Percentiles rank a stretch among this genome's conserved stretches.
Evolutionary conservation across 192 early-diverging fungal species (phyloP).

Genomic region (Entomortierella chlamydospora): DNA sequence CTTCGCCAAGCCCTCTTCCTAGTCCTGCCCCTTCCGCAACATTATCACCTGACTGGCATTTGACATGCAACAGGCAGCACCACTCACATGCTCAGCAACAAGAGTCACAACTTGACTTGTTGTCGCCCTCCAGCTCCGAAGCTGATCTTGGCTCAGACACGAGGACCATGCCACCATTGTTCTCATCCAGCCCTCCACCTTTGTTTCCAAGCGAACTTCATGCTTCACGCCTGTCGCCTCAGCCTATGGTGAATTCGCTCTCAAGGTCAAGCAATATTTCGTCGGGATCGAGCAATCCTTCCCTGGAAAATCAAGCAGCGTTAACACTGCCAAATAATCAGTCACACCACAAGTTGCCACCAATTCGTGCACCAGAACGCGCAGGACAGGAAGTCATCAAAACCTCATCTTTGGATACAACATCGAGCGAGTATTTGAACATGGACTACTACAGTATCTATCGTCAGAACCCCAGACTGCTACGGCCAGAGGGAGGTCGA

Average conservation of each 20-base stretch:
- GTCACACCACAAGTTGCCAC: slow-evolving; percentile 29
- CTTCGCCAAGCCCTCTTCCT: slow-evolving; percentile 22
- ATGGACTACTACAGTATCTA: slow-evolving; percentile 47
- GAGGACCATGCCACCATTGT: slow-evolving; percentile 18
- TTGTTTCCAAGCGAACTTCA: background rate
- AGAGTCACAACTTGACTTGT: background rate
- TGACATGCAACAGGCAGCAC: background rate
- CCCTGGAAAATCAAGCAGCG: background rate
- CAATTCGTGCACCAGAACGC: slow-evolving; percentile 36
- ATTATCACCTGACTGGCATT: slow-evolving; percentile 25
- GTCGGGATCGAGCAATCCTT: background rate
- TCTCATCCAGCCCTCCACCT: slow-evolving; percentile 18
- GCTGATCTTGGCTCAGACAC: slow-evolving; percentile 13
- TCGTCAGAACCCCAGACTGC: slow-evolving; percentile 27
- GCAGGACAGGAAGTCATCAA: slow-evolving; percentile 30
- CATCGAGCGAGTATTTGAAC: slow-evolving; percentile 33
- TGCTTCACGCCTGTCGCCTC: background rate
- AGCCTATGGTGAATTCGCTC: slow-evolving; percentile 7
- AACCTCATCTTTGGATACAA: slow-evolving; percentile 21
- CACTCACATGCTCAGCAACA: slow-evolving; percentile 5
- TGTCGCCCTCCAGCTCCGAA: slow-evolving; percentile 17
- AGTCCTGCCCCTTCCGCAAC: slow-evolving; percentile 33
- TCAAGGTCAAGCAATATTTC: slow-evolving; percentile 7
- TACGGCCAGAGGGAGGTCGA: slow-evolving; percentile 38
- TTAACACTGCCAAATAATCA: slow-evolving; percentile 5